These are phyloP conservation scores for Strobilomyces confusus DNA, from an alignment of 768 basidiomycete genomes.

Conservation along the genomic window DNA sequence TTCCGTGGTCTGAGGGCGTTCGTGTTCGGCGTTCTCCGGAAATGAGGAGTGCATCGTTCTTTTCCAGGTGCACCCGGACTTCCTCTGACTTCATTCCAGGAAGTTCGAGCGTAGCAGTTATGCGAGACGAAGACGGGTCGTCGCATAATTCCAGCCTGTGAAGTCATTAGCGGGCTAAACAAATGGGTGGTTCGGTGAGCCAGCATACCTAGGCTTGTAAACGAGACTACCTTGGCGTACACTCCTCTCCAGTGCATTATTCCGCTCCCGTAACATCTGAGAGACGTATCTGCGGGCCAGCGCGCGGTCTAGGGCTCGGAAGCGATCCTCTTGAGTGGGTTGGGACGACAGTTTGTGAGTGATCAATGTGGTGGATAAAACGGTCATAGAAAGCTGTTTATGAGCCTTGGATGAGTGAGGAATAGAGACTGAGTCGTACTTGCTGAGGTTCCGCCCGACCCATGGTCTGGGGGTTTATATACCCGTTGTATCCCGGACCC, in stretches of 20 bases:
- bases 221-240: constrained; percentile 27
- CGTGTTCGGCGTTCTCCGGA: constrained; percentile 31
- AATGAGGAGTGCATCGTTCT: constrained; percentile 28
- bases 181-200: constrained; percentile 1
- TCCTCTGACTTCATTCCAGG: constrained; percentile 38
- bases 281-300: constrained; percentile 30
- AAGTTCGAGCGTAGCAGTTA: constrained; percentile 37
- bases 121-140: constrained; percentile 29
- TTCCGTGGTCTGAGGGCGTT: constrained; percentile 15
- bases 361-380: constrained; percentile 12
- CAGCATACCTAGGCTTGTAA: constrained; percentile 30
- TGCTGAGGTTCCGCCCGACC: background rate
- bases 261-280: constrained; percentile 21
- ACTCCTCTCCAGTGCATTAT: constrained; percentile 16
- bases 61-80: constrained; percentile 32
- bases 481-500: background rate
- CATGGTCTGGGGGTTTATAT: background rate
- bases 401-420: background rate
- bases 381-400: constrained; percentile 21
- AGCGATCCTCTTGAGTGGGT: constrained; percentile 22
- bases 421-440: background rate
- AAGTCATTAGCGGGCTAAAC: constrained; percentile 11
- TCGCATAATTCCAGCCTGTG: constrained; percentile 39
- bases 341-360: constrained; percentile 27
- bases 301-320: constrained; percentile 29